phyloP scores from a whole-genome alignment of 2,329 filamentous ascomycete species.

The Rutstroemia sydowiana region DNA sequence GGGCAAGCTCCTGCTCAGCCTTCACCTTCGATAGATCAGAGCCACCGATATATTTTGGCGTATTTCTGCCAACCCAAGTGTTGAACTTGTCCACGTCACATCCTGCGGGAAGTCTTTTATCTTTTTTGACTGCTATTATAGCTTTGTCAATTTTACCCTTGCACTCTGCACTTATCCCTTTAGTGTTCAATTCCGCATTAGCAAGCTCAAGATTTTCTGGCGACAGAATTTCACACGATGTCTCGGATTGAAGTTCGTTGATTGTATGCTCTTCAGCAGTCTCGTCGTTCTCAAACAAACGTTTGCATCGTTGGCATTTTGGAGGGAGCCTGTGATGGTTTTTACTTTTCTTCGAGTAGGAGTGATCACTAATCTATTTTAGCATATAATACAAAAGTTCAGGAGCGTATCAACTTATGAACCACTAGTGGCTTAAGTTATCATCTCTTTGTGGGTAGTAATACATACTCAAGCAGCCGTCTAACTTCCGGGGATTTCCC shows the following conservation, averaged over 20 bases:
- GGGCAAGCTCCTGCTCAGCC: neutral
- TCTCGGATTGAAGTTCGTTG: neutral
- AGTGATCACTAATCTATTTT: neutral
- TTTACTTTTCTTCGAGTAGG: neutral
- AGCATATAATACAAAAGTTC: neutral
- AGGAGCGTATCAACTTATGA: neutral
- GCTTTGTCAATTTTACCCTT: neutral
- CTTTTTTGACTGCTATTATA: neutral
- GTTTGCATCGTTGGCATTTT: neutral
- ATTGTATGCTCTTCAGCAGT: neutral
- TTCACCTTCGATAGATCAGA: neutral
- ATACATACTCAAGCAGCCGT: neutral
- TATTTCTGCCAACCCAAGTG: neutral
- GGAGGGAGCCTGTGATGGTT: neutral
- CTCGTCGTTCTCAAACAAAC: neutral
- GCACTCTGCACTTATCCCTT: neutral
- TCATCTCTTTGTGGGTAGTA: no score
- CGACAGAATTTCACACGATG: neutral
- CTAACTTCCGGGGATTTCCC: neutral
- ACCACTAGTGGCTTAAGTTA: no score
- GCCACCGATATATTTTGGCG: neutral
- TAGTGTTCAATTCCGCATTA: neutral
- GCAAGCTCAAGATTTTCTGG: neutral
- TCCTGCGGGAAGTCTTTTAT: neutral
- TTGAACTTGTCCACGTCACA: neutral